These are phyloP conservation scores for Crithidia expoeki DNA, from an alignment of 208 protist species.

Conservation along the genomic window DNA sequence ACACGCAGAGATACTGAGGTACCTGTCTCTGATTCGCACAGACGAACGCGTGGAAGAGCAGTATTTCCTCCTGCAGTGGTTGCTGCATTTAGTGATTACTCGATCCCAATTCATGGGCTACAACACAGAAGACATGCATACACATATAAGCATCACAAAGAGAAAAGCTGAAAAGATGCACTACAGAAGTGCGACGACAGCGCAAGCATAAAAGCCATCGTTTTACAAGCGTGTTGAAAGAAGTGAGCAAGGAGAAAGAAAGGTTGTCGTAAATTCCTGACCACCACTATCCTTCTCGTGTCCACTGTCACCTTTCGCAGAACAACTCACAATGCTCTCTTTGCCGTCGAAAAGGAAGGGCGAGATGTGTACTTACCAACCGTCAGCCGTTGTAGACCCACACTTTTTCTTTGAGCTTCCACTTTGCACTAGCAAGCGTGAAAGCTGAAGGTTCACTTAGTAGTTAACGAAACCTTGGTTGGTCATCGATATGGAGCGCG, in stretches of 20 bases:
- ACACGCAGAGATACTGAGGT: background rate
- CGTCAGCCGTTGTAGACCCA: background rate
- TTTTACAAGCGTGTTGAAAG: background rate
- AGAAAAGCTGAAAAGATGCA: background rate
- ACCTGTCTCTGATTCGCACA: no score
- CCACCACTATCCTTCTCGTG: no score
- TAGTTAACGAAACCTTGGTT: background rate
- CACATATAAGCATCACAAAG: background rate
- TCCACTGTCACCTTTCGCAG: background rate
- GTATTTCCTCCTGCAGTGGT: background rate
- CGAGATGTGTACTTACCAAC: background rate
- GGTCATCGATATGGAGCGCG: conserved; percentile 15
- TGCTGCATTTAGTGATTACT: conserved; percentile 8
- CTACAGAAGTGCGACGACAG: background rate
- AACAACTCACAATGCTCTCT: background rate
- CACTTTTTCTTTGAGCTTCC: conserved; percentile 1
- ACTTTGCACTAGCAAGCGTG: background rate
- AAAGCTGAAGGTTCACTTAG: background rate
- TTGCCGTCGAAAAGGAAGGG: background rate
- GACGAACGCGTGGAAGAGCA: no score
- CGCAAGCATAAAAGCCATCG: background rate
- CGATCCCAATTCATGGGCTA: conserved; percentile 15
- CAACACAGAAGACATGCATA: conserved; percentile 1
- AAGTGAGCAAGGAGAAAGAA: background rate
- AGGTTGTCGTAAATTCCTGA: no score